Evolutionary conservation across 2,329 filamentous ascomycete genomes (phyloP).

Genomic region (Monosporascus ibericus): DNA sequence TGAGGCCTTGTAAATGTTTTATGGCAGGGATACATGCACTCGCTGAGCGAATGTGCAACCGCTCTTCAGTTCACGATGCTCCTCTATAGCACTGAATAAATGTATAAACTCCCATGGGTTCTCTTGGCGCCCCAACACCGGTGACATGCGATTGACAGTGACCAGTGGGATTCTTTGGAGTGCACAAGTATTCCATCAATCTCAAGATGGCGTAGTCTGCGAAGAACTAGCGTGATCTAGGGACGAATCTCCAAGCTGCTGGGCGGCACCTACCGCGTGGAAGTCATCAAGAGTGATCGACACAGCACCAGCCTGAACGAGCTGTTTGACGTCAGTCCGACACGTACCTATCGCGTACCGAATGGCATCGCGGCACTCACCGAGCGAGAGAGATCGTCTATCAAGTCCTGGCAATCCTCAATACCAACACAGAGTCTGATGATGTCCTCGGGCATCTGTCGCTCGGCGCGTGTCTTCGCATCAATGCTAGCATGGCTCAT

Average conservation of each 20-base stretch:
- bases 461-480: constrained; percentile 81
- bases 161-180: constrained; percentile 3
- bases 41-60: constrained; percentile 5
- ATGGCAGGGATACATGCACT: constrained; percentile 5
- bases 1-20: constrained; percentile 15
- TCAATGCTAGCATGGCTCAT: constrained; percentile 99
- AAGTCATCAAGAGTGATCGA: constrained; percentile 80
- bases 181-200: constrained; percentile 10
- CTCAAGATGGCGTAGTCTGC: constrained; percentile 13
- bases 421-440: constrained; percentile 95
- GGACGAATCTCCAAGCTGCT: constrained; percentile 11
- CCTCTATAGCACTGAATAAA: constrained; percentile 8
- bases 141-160: constrained; percentile 11
- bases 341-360: background rate
- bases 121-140: constrained; percentile 1
- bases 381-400: constrained; percentile 86
- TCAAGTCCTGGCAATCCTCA: constrained; percentile 84
- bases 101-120: constrained; percentile 7
- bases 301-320: constrained; percentile 92
- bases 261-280: constrained; percentile 44
- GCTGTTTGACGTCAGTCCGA: constrained; percentile 39
- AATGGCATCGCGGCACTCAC: constrained; percentile 49
- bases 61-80: constrained; percentile 9
- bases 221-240: constrained; percentile 14
- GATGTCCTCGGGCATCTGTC: constrained; percentile 93